These are phyloP conservation scores for Sporothrix dimorphospora DNA, from an alignment of 2,329 filamentous ascomycete species.

Conservation along the genomic window DNA sequence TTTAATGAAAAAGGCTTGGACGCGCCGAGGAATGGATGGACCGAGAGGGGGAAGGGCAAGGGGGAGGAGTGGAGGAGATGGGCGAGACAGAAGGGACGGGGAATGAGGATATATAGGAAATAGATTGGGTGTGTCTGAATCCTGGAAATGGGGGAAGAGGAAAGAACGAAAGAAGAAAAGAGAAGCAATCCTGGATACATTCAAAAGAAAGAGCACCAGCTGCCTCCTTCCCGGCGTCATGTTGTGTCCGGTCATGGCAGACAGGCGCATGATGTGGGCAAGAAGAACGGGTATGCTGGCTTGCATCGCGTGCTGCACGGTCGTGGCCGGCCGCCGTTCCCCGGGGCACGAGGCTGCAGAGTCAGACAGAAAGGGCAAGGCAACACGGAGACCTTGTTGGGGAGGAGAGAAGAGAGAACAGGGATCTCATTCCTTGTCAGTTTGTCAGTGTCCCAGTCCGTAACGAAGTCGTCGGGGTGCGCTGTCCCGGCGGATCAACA, in stretches of 20 bases:
- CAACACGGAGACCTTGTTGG: background rate
- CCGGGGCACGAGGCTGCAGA: constrained; percentile 10
- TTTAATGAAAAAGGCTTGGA: background rate
- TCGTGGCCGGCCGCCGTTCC: background rate
- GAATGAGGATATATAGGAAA: constrained; percentile 13
- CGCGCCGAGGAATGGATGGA: constrained; percentile 2
- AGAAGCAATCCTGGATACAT: background rate
- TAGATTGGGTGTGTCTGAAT: constrained; percentile 1
- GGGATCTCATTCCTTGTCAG: background rate
- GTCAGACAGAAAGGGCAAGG: background rate
- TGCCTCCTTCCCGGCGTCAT: background rate
- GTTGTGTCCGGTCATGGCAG: constrained; percentile 2
- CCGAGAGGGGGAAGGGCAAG: background rate
- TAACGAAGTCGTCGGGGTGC: background rate
- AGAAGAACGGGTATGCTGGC: background rate
- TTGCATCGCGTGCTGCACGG: background rate
- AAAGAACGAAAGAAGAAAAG: background rate
- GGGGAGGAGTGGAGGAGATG: background rate
- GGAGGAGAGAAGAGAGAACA: too few species aligned
- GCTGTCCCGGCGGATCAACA: background rate
- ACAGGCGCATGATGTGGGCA: background rate
- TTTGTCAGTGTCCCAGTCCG: background rate
- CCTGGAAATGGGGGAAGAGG: constrained; percentile 3
- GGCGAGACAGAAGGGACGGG: background rate
- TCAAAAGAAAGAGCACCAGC: background rate